Evolutionary conservation across 169 alveolate genomes (phyloP), one percentile per base, ranked within the genome.

Genomic region (Theileria luwenshuni): DNA sequence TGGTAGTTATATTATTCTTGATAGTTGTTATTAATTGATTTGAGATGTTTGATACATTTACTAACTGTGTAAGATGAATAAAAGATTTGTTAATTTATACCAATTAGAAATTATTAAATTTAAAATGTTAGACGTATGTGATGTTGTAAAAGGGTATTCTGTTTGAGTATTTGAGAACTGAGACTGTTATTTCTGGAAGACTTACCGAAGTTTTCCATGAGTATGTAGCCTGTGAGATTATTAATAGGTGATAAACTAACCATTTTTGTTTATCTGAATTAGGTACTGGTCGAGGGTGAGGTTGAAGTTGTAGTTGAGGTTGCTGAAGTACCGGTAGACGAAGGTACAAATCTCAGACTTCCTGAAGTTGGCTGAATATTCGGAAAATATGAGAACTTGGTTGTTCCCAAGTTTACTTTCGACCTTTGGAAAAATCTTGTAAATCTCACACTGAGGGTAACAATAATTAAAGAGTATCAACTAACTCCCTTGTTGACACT

Each of bases 191-290:
- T 0, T 1, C 23, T 17, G 13, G 1, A 23, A 3, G 1, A 21
- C 10, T 12, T 76, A 76, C 85, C 67, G 30, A 54, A 76, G n/a
- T 63, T 79, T 68, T 76, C 85, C 62, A 54, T 76, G 17, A 69
- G 74, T 35, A 73, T 41, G 74, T 76, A 76, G 17, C 54, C 85
- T 76, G 10, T 38, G 79, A 23, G 33, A 17, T 3, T 49, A 43
- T 15, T 65, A 21, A 28, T 2, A 33, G 6, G 15, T 43, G 17
- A n/a, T 15, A 28, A 8, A 68, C 85, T 33, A 63, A 76, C 85
- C 70, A 30, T 61, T 54, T 43, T 69, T 76, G 33, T 76, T 76
- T 33, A 76, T 45, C 41, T 69, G 77, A 38, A 41, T 58, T 32
- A 63, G 32, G 7, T 63, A 23, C 13, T 76, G 77, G 56, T 76